Conservation (phyloP, 2,329 filamentous ascomycete genomes). For the Ambrosiella xylebori region DNA sequence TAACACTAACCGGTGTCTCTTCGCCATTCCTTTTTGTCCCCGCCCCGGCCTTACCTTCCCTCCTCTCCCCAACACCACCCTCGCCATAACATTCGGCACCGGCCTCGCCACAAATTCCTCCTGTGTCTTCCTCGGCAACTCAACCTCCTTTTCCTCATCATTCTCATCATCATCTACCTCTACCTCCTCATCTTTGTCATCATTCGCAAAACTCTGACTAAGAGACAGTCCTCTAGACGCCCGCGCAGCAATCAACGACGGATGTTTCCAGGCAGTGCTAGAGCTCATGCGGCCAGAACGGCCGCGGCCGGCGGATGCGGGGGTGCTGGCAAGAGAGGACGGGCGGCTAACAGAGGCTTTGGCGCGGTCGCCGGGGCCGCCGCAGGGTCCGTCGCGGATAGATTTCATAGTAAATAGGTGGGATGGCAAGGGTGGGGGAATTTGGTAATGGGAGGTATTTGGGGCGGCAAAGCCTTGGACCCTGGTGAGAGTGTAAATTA, state of each 20-base stretch:
- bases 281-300: not conserved
- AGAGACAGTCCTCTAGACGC: not conserved
- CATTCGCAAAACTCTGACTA: not conserved
- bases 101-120: not conserved
- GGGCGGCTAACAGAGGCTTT: not conserved
- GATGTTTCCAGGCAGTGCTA: no score
- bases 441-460: no score
- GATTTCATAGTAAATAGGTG: not conserved
- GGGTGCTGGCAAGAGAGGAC: not conserved
- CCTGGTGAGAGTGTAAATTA: no score
- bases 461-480: no score
- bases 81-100: not conserved
- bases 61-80: not conserved
- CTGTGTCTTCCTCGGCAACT: not conserved
- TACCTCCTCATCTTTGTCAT: not conserved
- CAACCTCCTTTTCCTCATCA: not conserved
- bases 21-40: not conserved
- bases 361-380: not conserved
- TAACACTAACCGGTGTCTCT: not conserved
- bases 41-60: not conserved
- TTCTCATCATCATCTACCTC: not conserved
- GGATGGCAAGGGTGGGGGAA: not conserved
- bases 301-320: not conserved
- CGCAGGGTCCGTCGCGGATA: slow-evolving; percentile 15
- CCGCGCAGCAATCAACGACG: not conserved